Conservation (phyloP, 2,329 filamentous ascomycete genomes). For the Sclerotinia subarctica region DNA sequence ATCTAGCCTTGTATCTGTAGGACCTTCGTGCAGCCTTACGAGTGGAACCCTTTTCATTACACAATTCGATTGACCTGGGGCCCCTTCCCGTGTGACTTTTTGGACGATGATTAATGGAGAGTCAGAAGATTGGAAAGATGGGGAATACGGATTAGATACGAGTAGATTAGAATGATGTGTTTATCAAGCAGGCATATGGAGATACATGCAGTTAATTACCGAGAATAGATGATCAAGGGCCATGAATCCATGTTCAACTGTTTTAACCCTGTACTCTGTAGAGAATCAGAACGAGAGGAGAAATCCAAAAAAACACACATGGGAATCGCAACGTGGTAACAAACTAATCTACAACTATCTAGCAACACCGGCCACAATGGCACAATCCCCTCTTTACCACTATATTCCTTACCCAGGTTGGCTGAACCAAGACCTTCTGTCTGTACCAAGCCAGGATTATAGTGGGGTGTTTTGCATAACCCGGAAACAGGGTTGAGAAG, state of each 20-base stretch:
- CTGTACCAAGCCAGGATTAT: slow-evolving; percentile 8
- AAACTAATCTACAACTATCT: slow-evolving; percentile 9
- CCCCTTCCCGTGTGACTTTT: slow-evolving; percentile 12
- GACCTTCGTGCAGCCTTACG: slow-evolving; percentile 21
- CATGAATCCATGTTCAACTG: neutral
- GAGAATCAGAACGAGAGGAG: neutral
- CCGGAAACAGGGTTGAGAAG: slow-evolving; percentile 12
- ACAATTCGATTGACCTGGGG: neutral
- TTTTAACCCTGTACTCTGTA: neutral
- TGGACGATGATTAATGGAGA: neutral
- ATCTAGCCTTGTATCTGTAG: slow-evolving; percentile 20
- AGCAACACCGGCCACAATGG: neutral
- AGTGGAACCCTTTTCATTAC: slow-evolving; percentile 19
- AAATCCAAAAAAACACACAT: neutral
- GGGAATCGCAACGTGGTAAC: neutral
- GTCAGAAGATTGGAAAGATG: slow-evolving; percentile 15
- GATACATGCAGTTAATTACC: neutral
- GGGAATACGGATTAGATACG: slow-evolving; percentile 1
- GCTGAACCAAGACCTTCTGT: slow-evolving; percentile 18
- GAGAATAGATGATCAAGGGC: neutral
- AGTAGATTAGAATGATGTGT: neutral
- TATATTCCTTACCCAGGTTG: slow-evolving; percentile 12
- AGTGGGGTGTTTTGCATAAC: slow-evolving; percentile 19
- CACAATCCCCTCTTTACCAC: neutral
- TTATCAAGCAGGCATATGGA: neutral